Base-by-base conservation (phyloP, 1,139 yeast species). In the Pichia terricola region DNA sequence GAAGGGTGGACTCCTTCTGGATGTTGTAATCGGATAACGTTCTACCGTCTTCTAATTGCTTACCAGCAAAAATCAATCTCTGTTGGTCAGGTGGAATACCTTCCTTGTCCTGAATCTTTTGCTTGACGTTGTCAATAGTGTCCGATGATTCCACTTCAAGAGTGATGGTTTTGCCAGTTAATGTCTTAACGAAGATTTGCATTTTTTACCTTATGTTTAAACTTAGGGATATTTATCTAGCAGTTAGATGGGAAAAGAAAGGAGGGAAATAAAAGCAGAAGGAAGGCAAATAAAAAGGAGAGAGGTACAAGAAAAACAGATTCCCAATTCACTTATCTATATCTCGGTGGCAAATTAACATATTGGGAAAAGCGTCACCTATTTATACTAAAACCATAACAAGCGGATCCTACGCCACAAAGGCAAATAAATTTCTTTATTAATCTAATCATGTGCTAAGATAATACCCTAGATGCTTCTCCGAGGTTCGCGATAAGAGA, bases 1-100 rank as follows among this genome's bases (percentile, higher is more conserved):
- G 96, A 59, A 91, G 74, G 61, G 97, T 91, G 58, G 97, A 89
- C 79, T 91, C 98, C 87, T 91, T 89, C 79, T 89, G 96, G 79
- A 91, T 91, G 94, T 89, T 89, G 95, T 91, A 91, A 67, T 80
- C 86, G 45, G 87, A 80, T 50, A 81, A 69, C 45, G 89, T 81
- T 73, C 89, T 77, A 52, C 91, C 91, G 55, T 82, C 91, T 68
- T 82, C 89, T 59, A 82, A 88, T 78, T 89, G 96, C 97, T 82
- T 82, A 75, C 91, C 91, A 60, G 91, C 89, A 61, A 82, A 82
- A 67, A 82, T 82, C 59, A 82, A 72, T 71, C 89, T 76, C 69
- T 82, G 89, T 65, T 82, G 91, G 70, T 82, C 91, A 50, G 89
- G 89, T 59, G 91, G 91, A 57, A 82, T 82, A 55, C 91, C 91